Conservation (phyloP, 768 basidiomycete genomes). For the Podaxis mareebaensis region DNA sequence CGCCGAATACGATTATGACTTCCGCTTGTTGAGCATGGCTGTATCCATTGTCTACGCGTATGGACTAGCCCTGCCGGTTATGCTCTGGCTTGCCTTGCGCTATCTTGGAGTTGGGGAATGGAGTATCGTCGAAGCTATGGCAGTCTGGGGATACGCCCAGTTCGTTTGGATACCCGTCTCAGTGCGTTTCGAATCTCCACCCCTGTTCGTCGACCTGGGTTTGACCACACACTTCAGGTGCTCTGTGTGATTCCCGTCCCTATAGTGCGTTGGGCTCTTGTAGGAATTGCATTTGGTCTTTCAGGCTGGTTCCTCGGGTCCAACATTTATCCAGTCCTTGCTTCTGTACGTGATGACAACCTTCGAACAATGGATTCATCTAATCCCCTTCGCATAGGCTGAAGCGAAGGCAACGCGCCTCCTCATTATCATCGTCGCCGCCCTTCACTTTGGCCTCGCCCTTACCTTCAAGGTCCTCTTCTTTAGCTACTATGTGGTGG, state of each 20-base stretch:
- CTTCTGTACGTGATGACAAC: conserved; percentile 54
- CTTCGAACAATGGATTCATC: neutral
- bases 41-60: conserved; percentile 86
- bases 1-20: conserved; percentile 74
- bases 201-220: neutral
- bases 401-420: conserved; percentile 87
- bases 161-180: conserved; percentile 91
- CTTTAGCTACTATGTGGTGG: conserved; percentile 53
- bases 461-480: conserved; percentile 83
- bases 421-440: conserved; percentile 72
- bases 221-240: conserved; percentile 42
- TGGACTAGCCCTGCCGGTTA: conserved; percentile 76
- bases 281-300: conserved; percentile 67
- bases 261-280: conserved; percentile 79
- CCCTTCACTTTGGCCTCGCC: conserved; percentile 78
- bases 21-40: conserved; percentile 80
- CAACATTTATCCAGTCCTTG: conserved; percentile 90
- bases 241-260: conserved; percentile 86
- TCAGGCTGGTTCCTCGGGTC: conserved; percentile 87
- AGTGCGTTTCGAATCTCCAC: conserved; percentile 39
- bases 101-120: conserved; percentile 91
- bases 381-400: conserved; percentile 46
- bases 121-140: conserved; percentile 80
- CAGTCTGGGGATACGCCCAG: conserved; percentile 79
- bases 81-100: conserved; percentile 82